Percentiles rank a stretch among this genome's conserved stretches.
These are phyloP conservation scores for Rhododendron griersonianum DNA, from an alignment of 148 eudicot genomes.

Conservation along the genomic window DNA sequence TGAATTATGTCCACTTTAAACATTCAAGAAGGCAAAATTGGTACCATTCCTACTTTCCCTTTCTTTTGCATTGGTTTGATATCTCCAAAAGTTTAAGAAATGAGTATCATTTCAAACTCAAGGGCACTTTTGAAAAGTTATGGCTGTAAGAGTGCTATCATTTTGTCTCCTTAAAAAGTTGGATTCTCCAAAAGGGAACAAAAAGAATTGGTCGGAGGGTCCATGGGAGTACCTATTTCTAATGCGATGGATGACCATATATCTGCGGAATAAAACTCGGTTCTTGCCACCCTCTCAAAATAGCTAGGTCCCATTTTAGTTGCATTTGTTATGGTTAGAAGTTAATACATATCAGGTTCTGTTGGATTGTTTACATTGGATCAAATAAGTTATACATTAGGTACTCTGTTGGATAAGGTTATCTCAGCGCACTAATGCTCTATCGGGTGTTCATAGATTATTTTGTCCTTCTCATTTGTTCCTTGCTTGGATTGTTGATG, in stretches of 20 bases:
- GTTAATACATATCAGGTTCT: not conserved
- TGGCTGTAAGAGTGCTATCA: not conserved
- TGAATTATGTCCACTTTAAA: not conserved
- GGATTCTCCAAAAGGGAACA: not conserved
- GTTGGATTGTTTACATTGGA: not conserved
- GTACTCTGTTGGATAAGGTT: not conserved
- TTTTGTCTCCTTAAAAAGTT: not conserved
- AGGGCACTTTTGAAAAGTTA: not conserved
- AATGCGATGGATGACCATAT: not conserved
- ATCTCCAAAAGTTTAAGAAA: not conserved
- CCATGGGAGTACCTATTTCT: not conserved
- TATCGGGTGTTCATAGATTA: not conserved
- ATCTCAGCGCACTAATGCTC: not conserved
- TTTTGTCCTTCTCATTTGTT: not conserved
- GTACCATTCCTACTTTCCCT: not conserved
- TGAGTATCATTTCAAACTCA: not conserved
- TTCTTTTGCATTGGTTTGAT: not conserved
- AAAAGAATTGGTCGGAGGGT: not conserved
- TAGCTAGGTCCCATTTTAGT: not conserved
- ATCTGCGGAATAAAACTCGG: not conserved
- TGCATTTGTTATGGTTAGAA: not conserved
- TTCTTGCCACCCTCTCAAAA: not conserved
- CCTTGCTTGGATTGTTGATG: not conserved
- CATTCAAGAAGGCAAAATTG: not conserved
- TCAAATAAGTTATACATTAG: not conserved